Evolutionary conservation across 257 asterid genomes (phyloP).

Genomic region (Avicennia marina): DNA sequence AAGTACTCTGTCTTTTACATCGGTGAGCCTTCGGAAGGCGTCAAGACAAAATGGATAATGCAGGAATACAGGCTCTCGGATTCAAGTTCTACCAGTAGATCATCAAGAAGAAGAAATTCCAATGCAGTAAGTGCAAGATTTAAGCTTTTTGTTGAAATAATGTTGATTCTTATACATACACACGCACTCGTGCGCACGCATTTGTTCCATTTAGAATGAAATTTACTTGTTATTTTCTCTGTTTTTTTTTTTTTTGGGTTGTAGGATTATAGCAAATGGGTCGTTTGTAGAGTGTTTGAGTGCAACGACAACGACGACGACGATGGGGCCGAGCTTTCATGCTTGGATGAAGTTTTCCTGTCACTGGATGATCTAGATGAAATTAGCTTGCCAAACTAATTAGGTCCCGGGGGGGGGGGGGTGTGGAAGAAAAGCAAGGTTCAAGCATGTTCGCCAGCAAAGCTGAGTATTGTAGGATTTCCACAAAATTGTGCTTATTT

Average conservation of each 20-base stretch:
- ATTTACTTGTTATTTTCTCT: too few species aligned
- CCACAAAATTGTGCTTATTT: neutral
- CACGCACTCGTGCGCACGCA: too few species aligned
- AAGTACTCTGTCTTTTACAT: slow-evolving; percentile 54
- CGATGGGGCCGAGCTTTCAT: slow-evolving; percentile 71
- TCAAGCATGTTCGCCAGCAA: too few species aligned
- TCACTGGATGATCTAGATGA: slow-evolving; percentile 87
- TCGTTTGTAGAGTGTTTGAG: slow-evolving; percentile 76
- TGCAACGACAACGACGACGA: slow-evolving; percentile 33
- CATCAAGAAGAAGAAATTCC: slow-evolving; percentile 53
- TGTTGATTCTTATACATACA: too few species aligned
- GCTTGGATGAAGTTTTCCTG: slow-evolving; percentile 85
- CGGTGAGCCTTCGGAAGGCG: slow-evolving; percentile 59
- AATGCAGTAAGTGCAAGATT: slow-evolving; percentile 16
- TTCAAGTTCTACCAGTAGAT: slow-evolving; percentile 36
- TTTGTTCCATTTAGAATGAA: too few species aligned
- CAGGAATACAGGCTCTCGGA: slow-evolving; percentile 68
- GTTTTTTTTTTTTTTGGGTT: too few species aligned
- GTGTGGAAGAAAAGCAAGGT: too few species aligned
- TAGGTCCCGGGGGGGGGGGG: neutral
- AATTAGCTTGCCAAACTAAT: slow-evolving; percentile 59
- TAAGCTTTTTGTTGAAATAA: too few species aligned
- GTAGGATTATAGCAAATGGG: slow-evolving; percentile 87
- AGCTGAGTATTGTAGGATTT: too few species aligned
- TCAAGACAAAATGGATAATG: slow-evolving; percentile 80